phyloP scores from a whole-genome alignment of 352 stramenopile species.

The Achlya hypogyna region DNA sequence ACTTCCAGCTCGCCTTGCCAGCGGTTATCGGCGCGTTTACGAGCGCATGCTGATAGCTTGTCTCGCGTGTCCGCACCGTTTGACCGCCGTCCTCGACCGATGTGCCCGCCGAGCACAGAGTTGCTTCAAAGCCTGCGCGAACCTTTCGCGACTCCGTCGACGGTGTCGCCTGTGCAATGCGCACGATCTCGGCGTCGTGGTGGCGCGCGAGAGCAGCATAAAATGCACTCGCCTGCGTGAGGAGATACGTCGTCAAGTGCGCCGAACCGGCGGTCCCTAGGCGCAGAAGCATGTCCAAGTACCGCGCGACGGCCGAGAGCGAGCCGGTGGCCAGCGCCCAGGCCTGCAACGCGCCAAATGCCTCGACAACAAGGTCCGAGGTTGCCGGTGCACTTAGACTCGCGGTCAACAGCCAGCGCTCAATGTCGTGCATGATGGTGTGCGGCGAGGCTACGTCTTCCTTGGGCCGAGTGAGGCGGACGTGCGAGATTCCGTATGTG shows the following conservation, averaged over 20 bases:
- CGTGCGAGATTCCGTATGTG: conserved; percentile 55
- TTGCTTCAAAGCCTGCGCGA: conserved; percentile 66
- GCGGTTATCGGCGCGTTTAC: conserved; percentile 68
- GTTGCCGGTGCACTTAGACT: background rate
- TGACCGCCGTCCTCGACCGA: conserved; percentile 65
- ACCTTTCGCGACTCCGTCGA: conserved; percentile 55
- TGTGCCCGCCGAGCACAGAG: conserved; percentile 65
- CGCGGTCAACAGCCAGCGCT: background rate
- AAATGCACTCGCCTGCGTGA: background rate
- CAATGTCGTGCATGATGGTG: conserved; percentile 8
- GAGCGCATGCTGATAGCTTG: conserved; percentile 81
- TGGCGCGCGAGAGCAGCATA: background rate
- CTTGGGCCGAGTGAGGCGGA: conserved; percentile 30
- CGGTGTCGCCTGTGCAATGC: background rate
- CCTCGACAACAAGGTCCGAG: conserved; percentile 42
- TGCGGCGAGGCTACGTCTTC: background rate
- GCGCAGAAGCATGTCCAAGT: conserved; percentile 54
- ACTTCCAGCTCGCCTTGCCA: conserved; percentile 80
- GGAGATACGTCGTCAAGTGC: background rate
- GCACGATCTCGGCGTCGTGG: background rate
- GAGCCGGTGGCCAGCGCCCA: conserved; percentile 77
- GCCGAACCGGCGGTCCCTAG: conserved; percentile 1
- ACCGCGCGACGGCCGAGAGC: conserved; percentile 57
- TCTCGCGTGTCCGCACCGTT: conserved; percentile 72
- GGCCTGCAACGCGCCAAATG: conserved; percentile 43